Evolutionary conservation across 371 early-diverging fungal genomes (phyloP), one percentile per base, ranked within the genome.

Genomic region (Rhizopus delemar): DNA sequence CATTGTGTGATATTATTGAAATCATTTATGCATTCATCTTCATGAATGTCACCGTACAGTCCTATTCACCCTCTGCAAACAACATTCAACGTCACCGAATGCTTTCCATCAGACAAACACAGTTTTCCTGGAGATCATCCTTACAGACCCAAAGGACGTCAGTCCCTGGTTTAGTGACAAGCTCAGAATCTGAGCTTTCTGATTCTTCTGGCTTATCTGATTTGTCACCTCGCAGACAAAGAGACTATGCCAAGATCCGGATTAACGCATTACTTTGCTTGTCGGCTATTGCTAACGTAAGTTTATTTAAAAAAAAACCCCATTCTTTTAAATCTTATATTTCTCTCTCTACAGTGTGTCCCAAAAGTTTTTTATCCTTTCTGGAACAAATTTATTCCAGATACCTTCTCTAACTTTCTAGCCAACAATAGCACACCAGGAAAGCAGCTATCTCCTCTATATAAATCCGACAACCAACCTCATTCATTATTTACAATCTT

Each of bases 131-230:
- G 70, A 49, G 65, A 28, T 29, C 52, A 11, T 8, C 51, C 15
- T 32, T 51, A 46, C 3, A 5, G 32, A 53, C 12, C 41, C 22
- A 22, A 22, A 41, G 34, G 22, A 13, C 57, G 41, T 12, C 45
- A 0, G 35, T 39, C n/a, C 49, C 52, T 29, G 41, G 46, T 22
- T 22, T 22, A 22, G 22, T 22, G 32, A 56, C 53, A 34, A 83
- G 81, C 41, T 86, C 87, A 32, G 87, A 87, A 52, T 86, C 87
- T 12, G 86, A 86, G 58, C 39, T 83, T 45, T 86, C 86, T 3
- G 89, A 89, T 68, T 74, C 82, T 15, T 32, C 46, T 35, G 41
- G 34, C 11, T 5, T 36, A n/a, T 41, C 46, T 9, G 63, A 63
- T 46, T 39, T 51, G 36, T 66, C 68, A 9, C 68, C 68, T 11